A percentile compares a stretch with the other conserved stretches of the same genome.
Conservation (phyloP, 768 basidiomycete genomes). For the Leucosporidium yakuticum region DNA sequence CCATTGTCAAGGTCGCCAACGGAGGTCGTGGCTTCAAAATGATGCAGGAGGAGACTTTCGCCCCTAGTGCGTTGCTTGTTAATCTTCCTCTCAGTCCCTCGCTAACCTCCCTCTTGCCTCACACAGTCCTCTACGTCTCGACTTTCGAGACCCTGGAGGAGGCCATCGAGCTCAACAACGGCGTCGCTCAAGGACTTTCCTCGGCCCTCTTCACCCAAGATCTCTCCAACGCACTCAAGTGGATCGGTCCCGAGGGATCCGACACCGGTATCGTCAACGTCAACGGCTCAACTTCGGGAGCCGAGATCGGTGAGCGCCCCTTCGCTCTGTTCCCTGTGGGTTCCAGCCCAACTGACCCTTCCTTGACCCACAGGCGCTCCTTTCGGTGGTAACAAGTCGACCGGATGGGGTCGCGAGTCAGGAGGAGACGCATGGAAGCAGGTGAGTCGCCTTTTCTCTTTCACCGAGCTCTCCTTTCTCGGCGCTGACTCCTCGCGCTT, state of each 20-base stretch:
- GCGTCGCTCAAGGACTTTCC: constrained; percentile 82
- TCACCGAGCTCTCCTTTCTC: no score
- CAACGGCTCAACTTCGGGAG: constrained; percentile 63
- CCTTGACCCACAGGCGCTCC: constrained; percentile 50
- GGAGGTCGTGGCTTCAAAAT: constrained; percentile 7
- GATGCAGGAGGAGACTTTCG: constrained; percentile 38
- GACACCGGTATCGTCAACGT: constrained; percentile 71
- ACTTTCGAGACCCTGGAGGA: constrained; percentile 51
- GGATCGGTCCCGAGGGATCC: constrained; percentile 83
- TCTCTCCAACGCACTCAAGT: constrained; percentile 74
- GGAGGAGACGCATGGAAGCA: constrained; percentile 96
- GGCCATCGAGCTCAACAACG: constrained; percentile 74
- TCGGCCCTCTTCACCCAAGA: constrained; percentile 85
- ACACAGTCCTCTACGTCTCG: constrained; percentile 80
- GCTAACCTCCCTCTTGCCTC: constrained; percentile 78
- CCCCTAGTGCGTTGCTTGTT: constrained; percentile 26
- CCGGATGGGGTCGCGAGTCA: constrained; percentile 79
- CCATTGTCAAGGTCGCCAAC: constrained; percentile 54
- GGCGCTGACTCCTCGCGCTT: constrained; percentile 58
- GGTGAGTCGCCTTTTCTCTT: neutral
- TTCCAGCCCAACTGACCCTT: no score
- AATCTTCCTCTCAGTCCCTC: constrained; percentile 52
- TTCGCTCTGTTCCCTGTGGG: no score
- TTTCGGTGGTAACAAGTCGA: constrained; percentile 76
- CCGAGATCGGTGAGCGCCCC: constrained; percentile 54